Conservation (phyloP, 176 grass and related monocot genomes). For the Alloteropsis semialata region DNA sequence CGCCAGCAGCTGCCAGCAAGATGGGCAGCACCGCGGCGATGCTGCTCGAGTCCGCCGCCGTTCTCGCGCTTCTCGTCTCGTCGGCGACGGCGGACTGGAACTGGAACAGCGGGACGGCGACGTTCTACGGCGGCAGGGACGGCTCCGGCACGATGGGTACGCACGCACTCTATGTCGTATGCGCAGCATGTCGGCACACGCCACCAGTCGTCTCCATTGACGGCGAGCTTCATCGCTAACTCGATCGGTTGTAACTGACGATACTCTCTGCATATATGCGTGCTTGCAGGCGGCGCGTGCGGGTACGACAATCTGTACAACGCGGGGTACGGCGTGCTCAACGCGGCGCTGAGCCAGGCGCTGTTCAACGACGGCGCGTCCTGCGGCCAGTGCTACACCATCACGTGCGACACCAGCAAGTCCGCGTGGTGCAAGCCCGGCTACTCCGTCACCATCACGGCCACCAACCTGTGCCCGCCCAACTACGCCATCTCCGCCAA, state of each 20-base stretch:
- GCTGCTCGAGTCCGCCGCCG: neutral
- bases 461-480: constrained; percentile 44
- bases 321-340: constrained; percentile 35
- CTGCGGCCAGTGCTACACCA: constrained; percentile 55
- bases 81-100: neutral
- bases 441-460: constrained; percentile 34
- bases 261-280: too few relatives aligned
- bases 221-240: too few relatives aligned
- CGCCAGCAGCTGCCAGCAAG: neutral
- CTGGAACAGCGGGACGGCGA: constrained; percentile 26
- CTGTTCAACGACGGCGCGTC: constrained; percentile 51
- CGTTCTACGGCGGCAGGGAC: constrained; percentile 55
- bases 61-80: neutral
- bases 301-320: constrained; percentile 52
- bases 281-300: constrained; percentile 48
- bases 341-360: constrained; percentile 49
- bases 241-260: neutral
- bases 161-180: neutral
- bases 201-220: too few relatives aligned
- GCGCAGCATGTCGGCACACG: too few relatives aligned
- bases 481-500: constrained; percentile 41
- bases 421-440: constrained; percentile 25
- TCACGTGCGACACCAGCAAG: constrained; percentile 21
- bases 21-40: neutral
- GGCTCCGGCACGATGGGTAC: constrained; percentile 60